Evolutionary conservation across 306 rosid species (phyloP).

Genomic region (Vigna nakashimae): DNA sequence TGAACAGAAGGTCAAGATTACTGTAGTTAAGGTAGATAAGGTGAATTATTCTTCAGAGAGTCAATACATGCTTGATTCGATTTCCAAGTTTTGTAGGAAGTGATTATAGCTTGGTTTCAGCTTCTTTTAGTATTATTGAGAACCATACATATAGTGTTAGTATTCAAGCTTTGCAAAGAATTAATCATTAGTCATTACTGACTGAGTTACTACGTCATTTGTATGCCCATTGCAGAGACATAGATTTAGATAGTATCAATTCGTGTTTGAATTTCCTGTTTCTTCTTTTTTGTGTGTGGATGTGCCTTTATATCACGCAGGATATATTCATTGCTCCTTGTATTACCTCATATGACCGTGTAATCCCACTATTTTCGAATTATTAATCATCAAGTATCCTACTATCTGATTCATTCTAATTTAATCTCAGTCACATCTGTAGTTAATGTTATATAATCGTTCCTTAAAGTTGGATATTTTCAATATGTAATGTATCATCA

Average conservation of each 20-base stretch:
- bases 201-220: conserved; percentile 11
- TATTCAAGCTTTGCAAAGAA: conserved; percentile 31
- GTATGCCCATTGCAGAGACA: conserved; percentile 13
- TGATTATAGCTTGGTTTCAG: conserved; percentile 34
- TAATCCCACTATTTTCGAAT: conserved; percentile 6
- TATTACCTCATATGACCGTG: not conserved
- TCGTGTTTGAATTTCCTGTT: conserved; percentile 14
- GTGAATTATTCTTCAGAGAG: conserved; percentile 78
- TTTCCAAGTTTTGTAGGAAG: conserved; percentile 63
- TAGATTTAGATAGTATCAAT: conserved; percentile 11
- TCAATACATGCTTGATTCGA: conserved; percentile 67
- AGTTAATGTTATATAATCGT: conserved; percentile 19
- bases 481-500: not conserved
- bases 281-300: not conserved
- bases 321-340: not conserved
- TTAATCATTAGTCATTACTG: conserved; percentile 16
- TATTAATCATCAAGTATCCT: not conserved
- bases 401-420: conserved; percentile 24
- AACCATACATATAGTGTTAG: conserved; percentile 7
- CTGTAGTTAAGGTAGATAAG: conserved; percentile 84
- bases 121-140: conserved; percentile 4
- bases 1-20: conserved; percentile 88
- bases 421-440: conserved; percentile 26
- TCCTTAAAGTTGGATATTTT: conserved; percentile 8
- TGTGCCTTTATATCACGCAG: not conserved